phyloP scores from a whole-genome alignment of 2,329 filamentous ascomycete species.

The Sclerotinia borealis region DNA sequence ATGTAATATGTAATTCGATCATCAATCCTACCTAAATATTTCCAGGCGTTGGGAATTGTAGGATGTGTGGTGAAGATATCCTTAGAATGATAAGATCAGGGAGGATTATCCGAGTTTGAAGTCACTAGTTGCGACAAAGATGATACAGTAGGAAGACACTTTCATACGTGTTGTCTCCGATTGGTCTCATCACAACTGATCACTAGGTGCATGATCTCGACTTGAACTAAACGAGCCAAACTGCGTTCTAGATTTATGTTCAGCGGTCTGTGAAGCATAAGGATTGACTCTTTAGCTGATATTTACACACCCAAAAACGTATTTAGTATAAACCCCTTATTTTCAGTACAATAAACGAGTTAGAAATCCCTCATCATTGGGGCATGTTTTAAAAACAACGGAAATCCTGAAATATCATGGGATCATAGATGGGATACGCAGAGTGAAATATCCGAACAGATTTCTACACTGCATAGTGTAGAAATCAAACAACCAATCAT shows the following conservation, averaged over 20 bases:
- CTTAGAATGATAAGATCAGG: conserved; percentile 38
- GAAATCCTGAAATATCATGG: too few species aligned
- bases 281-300: neutral
- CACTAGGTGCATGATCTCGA: conserved; percentile 34
- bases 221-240: conserved; percentile 51
- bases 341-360: too few species aligned
- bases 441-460: too few species aligned
- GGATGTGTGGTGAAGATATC: conserved; percentile 40
- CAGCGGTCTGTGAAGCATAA: neutral
- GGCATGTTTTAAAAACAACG: too few species aligned
- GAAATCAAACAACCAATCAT: conserved; percentile 48
- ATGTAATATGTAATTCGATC: too few species aligned
- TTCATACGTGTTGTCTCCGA: conserved; percentile 30
- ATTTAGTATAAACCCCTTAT: too few species aligned
- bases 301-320: conserved; percentile 37
- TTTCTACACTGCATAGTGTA: too few species aligned
- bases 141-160: conserved; percentile 34
- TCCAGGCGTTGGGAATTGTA: conserved; percentile 37
- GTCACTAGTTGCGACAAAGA: conserved; percentile 35
- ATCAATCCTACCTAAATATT: conserved; percentile 39
- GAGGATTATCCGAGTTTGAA: conserved; percentile 38
- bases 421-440: too few species aligned
- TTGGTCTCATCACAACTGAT: conserved; percentile 35
- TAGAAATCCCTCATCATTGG: too few species aligned
- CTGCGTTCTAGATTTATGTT: conserved; percentile 41